Evolutionary conservation across 2,329 filamentous ascomycete genomes (phyloP), one percentile per base, ranked within the genome.

Genomic region (Cadophora gregata): DNA sequence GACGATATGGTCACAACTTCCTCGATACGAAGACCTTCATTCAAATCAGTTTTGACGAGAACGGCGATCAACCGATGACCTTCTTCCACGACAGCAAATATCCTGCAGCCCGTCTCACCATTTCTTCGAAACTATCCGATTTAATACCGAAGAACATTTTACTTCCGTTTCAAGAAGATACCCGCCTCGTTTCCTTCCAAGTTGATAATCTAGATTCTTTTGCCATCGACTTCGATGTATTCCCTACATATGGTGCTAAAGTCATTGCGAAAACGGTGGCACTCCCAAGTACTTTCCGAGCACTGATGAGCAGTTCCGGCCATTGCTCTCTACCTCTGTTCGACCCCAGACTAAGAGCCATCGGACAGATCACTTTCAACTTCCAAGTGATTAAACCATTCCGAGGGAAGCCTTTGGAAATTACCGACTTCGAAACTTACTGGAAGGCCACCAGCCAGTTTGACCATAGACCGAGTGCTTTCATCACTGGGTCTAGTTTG

Each of bases 81-180:
- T 99, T 99, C 80, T 97, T 98, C 81, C 95, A 97, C 76, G 92
- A 97, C 73, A 93, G 93, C 76, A 97, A 97, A 78, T 97, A 99
- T 75, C 96, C 96, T 21, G 96, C 96, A 24, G 93, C 96, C 62
- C 90, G 96, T 61, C 86, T 99, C 64, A 98, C 96, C 0, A 97
- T 99, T 68, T 98, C 96, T 0, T 97, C 95, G 53, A 98, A 99
- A 79, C 88, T 93, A 16, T 97, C 95, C 4, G 96, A 98, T 78
- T 85, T 99, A 53, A 97, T 99, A 70, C 96, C 96, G 24, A 93
- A 97, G 77, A 99, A 97, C 75, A 90, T 99, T 67, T 91, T 97
- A 75, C 85, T 99, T 4, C 96, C 96, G 0, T 94, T 99, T 70
- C 95, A 97, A 78, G 96, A 99, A 81, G 96, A 98, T 78, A 95